Conservation (phyloP, 2,329 filamentous ascomycete species). For the Sclerotinia spermophila region DNA sequence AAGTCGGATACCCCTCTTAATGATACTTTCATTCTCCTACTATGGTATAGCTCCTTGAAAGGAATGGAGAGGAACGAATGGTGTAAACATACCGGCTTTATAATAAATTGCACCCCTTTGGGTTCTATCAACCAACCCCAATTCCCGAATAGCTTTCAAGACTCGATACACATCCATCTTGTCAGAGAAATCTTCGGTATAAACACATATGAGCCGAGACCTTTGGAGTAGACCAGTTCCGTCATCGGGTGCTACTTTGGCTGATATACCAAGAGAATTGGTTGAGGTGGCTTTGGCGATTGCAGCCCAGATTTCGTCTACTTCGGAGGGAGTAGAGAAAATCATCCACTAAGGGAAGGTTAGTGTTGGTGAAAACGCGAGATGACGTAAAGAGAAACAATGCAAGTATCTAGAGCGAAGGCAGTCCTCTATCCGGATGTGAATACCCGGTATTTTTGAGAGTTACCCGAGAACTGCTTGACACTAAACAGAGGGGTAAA, state of each 20-base stretch:
- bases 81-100: slow-evolving; percentile 47
- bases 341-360: slow-evolving; percentile 73
- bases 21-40: background rate
- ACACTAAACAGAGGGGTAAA: slow-evolving; percentile 54
- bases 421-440: background rate
- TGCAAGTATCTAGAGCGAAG: background rate
- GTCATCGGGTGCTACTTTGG: slow-evolving; percentile 65
- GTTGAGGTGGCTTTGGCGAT: slow-evolving; percentile 65
- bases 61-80: background rate
- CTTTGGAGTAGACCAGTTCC: slow-evolving; percentile 38
- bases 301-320: slow-evolving; percentile 62
- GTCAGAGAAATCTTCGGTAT: slow-evolving; percentile 72
- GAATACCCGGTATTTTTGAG: background rate
- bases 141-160: slow-evolving; percentile 55
- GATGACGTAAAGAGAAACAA: background rate
- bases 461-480: slow-evolving; percentile 39
- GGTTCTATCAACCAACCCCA: slow-evolving; percentile 54
- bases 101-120: slow-evolving; percentile 62
- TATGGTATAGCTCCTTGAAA: background rate
- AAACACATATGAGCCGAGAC: slow-evolving; percentile 67
- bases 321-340: slow-evolving; percentile 52
- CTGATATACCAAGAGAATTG: slow-evolving; percentile 65
- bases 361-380: background rate
- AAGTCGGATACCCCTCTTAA: too few species aligned
- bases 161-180: slow-evolving; percentile 66